phyloP scores from a whole-genome alignment of 1,284 basidiomycete species.

The Agaricales sp. region DNA sequence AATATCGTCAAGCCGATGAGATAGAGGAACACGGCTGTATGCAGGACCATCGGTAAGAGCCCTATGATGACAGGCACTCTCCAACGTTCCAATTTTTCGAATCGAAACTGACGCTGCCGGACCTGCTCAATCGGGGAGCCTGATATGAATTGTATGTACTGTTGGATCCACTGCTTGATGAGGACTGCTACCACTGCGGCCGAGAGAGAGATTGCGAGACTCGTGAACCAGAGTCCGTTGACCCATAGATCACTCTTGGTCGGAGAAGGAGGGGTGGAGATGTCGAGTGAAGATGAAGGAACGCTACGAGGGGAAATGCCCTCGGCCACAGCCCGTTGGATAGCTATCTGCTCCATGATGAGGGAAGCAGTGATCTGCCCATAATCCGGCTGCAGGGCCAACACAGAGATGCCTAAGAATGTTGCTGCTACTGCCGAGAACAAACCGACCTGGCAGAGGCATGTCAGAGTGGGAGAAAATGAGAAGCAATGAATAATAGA shows the following conservation, averaged over 20 bases:
- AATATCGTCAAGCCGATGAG: background rate
- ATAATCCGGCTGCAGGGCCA: background rate
- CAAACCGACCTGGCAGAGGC: background rate
- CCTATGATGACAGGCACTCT: background rate
- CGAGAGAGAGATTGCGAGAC: background rate
- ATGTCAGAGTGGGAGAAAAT: no score
- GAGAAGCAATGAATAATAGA: no score
- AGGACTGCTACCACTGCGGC: constrained; percentile 1
- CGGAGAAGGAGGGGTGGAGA: background rate
- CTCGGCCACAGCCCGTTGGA: background rate
- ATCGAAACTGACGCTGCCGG: background rate
- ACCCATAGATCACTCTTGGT: background rate
- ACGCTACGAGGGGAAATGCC: background rate
- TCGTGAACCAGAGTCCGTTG: no score
- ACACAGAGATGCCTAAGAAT: background rate
- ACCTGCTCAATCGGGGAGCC: background rate
- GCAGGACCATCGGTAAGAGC: background rate
- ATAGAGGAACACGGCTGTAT: background rate
- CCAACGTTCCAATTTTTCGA: background rate
- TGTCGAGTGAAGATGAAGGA: background rate
- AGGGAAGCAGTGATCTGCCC: background rate
- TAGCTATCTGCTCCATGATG: background rate
- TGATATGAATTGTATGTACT: background rate
- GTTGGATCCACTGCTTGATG: no score
- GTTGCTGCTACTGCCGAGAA: background rate